These are phyloP conservation scores for Aegilops bicornis DNA, from an alignment of 176 grass and related monocot genomes.

Conservation along the genomic window DNA sequence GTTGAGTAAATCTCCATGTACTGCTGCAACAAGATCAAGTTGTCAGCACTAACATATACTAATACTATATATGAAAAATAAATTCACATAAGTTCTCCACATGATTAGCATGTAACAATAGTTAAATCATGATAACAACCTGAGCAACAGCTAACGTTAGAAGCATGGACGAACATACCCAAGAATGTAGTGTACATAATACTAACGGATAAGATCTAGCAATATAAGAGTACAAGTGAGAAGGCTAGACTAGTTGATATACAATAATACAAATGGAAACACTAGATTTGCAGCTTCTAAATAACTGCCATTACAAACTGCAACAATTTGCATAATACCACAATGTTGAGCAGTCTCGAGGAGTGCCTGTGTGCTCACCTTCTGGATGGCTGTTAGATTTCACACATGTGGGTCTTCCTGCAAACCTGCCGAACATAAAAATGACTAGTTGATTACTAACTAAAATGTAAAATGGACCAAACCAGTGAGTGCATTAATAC, in stretches of 20 bases:
- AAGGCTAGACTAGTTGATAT: neutral
- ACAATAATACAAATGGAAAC: neutral
- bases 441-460: neutral
- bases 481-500: neutral
- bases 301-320: neutral
- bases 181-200: neutral
- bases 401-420: neutral
- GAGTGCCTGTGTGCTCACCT: conserved; percentile 15
- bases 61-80: neutral
- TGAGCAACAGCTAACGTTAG: neutral
- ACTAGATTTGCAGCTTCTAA: neutral
- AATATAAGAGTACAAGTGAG: neutral
- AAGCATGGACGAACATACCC: neutral
- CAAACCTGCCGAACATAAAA: neutral
- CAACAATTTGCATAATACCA: neutral
- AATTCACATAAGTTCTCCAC: neutral
- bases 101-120: neutral
- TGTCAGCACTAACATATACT: neutral
- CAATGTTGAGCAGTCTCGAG: neutral
- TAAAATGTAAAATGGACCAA: neutral
- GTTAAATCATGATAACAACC: neutral
- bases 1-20: neutral
- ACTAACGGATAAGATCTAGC: neutral
- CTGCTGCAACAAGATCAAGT: neutral
- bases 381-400: neutral